Base-by-base conservation (phyloP, 345 rosid species). In the Hypericum androsaemum region DNA sequence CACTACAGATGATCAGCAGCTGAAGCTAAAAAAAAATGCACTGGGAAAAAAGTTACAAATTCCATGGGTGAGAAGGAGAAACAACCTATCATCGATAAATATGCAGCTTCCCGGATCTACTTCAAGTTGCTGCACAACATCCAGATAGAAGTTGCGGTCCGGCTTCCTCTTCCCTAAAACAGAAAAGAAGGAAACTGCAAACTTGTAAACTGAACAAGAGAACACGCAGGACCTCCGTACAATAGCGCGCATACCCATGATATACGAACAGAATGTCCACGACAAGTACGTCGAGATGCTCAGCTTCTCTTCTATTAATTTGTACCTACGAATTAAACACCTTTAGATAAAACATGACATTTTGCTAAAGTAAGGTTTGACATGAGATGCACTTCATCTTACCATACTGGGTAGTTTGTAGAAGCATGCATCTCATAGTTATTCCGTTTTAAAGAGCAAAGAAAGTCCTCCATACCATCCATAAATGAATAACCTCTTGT, bases 321-420 rank as follows among this genome's bases (percentile, higher is more conserved):
- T 43, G 60, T 84, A 82, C 96, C 95, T 89, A 60, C 39, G 42
- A 58, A 50, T 52, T 40, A 60, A 52, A 41, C 32, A 22, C 32
- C 12, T 36, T 57, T 45, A 42, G 35, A 55, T 7, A 54, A 22
- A 1, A 54, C 47, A 54, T 50, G 37, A 57, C 50, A 55, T 43
- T 53, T 43, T 53, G 72, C 40, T 8, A 53, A 11, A 58, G 64
- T 53, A 46, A 46, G 22, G 43, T 16, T 39, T 43, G 11, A 45
- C 6, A 14, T 52, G 2, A 9, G 52, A 52, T 32, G 1, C 0
- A 39, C 40, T 60, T 52, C 41, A 5, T 36, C 58, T 53, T 77
- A 89, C 96, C 96, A 84, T 70, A 77, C 67, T 47, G 96, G 98
- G 61, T 90, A 84, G 55, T 90, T 90, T 57, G 98, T 87, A 64